phyloP scores from a whole-genome alignment of 495 filamentous ascomycete genomes.

The Cudoniella acicularis region DNA sequence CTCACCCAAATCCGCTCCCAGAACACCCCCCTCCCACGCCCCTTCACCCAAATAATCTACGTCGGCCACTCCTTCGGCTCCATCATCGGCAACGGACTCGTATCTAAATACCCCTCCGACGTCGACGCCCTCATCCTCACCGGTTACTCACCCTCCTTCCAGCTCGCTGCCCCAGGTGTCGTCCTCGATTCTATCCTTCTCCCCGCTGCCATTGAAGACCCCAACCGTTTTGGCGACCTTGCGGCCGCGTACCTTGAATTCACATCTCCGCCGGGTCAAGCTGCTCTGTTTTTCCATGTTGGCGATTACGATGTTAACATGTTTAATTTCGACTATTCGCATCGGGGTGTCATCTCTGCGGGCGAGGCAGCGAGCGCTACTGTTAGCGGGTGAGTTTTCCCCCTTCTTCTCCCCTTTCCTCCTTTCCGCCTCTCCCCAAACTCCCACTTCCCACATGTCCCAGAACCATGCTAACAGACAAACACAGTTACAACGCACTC shows the following conservation, averaged over 20 bases:
- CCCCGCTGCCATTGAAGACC: slow-evolving; percentile 22
- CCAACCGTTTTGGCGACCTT: neutral
- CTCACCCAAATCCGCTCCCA: neutral
- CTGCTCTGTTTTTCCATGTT: slow-evolving; percentile 41
- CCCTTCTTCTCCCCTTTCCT: too few species aligned
- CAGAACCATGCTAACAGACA: too few species aligned
- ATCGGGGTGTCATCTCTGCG: slow-evolving; percentile 1
- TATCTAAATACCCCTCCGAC: slow-evolving; percentile 43
- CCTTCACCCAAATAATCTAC: slow-evolving; percentile 32
- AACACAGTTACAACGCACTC: too few species aligned
- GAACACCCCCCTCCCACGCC: neutral
- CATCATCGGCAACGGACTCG: slow-evolving; percentile 40
- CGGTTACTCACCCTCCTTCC: slow-evolving; percentile 37
- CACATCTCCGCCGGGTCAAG: neutral
- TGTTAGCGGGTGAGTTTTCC: too few species aligned
- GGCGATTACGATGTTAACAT: slow-evolving; percentile 3
- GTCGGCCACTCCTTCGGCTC: slow-evolving; percentile 56
- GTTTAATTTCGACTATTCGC: slow-evolving; percentile 1
- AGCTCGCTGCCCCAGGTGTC: too few species aligned
- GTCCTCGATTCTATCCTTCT: slow-evolving; percentile 31
- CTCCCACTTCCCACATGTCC: too few species aligned
- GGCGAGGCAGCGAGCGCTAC: too few species aligned
- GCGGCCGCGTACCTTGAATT: slow-evolving; percentile 21
- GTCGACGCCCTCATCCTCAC: slow-evolving; percentile 56
- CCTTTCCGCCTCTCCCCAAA: too few species aligned